A percentile compares a stretch with the other conserved stretches of the same genome.
Evolutionary conservation across 2,329 filamentous ascomycete genomes (phyloP).

Genomic region (Penicillium sp.): DNA sequence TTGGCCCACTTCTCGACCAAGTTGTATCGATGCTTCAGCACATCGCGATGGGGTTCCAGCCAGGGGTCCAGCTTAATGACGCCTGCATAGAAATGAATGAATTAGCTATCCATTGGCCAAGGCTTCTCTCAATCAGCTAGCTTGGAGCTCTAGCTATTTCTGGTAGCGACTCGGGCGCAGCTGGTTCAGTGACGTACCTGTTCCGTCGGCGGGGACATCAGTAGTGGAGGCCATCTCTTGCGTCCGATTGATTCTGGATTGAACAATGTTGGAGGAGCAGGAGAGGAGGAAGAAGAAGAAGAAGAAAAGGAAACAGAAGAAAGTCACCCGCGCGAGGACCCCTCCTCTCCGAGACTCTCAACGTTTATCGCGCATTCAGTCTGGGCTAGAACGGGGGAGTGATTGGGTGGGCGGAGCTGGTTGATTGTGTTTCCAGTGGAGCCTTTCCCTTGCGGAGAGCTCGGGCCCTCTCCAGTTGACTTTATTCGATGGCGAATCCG

Average conservation of each 20-base stretch:
- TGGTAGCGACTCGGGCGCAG: neutral
- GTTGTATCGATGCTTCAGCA: slow-evolving; percentile 73
- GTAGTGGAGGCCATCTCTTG: slow-evolving; percentile 24
- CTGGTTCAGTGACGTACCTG: slow-evolving; percentile 14
- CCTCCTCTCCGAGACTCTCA: slow-evolving; percentile 8
- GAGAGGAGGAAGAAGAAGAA: slow-evolving; percentile 5
- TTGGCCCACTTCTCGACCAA: slow-evolving; percentile 87
- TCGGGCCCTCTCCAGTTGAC: slow-evolving; percentile 16
- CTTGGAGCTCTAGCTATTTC: neutral
- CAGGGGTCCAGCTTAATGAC: slow-evolving; percentile 86
- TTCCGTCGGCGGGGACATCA: slow-evolving; percentile 22
- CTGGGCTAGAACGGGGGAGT: neutral
- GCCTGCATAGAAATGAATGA: slow-evolving; percentile 54
- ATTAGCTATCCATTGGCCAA: neutral
- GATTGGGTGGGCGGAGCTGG: slow-evolving; percentile 10
- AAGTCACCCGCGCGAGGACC: neutral
- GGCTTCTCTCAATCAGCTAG: neutral
- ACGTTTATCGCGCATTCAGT: slow-evolving; percentile 1
- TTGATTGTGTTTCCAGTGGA: slow-evolving; percentile 7
- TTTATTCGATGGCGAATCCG: slow-evolving; percentile 6
- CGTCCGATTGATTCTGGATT: neutral
- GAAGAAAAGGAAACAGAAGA: neutral
- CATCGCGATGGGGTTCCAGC: slow-evolving; percentile 79
- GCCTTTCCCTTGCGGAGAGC: slow-evolving; percentile 18
- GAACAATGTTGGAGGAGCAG: slow-evolving; percentile 6